These are phyloP conservation scores for Artemisia argyi DNA, from an alignment of 129 eudicot species.

Conservation along the genomic window DNA sequence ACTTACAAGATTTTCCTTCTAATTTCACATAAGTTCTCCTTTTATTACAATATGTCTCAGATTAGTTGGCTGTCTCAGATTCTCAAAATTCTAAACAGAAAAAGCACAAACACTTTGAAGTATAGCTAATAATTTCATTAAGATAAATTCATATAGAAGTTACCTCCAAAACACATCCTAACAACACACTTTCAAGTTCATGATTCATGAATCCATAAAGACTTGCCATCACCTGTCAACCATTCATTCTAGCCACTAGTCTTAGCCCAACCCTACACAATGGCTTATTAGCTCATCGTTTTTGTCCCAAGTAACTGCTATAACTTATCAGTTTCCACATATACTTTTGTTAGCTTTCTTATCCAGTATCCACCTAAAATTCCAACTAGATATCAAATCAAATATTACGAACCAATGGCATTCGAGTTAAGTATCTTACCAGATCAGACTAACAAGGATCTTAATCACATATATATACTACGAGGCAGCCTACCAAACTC, in stretches of 20 bases:
- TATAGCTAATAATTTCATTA: no score
- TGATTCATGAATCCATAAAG: no score
- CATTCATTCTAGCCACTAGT: slow-evolving; percentile 16
- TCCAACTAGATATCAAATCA: slow-evolving; percentile 11
- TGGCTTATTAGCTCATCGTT: slow-evolving; percentile 26
- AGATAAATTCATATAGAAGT: no score
- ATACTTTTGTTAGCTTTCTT: not conserved
- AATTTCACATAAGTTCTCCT: no score
- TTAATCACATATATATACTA: not conserved
- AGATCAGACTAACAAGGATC: not conserved
- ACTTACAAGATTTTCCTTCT: no score
- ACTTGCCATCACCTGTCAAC: not conserved
- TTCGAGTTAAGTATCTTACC: not conserved
- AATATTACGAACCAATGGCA: slow-evolving; percentile 18
- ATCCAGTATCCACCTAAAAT: not conserved
- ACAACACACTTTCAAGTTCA: no score
- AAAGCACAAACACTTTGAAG: no score
- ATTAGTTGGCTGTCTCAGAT: no score
- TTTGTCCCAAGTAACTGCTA: slow-evolving; percentile 4
- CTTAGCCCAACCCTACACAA: not conserved
- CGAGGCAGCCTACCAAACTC: not conserved
- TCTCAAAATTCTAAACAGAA: no score
- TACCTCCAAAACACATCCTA: no score
- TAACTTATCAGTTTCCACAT: slow-evolving; percentile 2
- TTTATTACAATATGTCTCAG: no score